Evolutionary conservation across 2,329 filamentous ascomycete species (phyloP).

Genomic region (Colletotrichum orchidophilum): DNA sequence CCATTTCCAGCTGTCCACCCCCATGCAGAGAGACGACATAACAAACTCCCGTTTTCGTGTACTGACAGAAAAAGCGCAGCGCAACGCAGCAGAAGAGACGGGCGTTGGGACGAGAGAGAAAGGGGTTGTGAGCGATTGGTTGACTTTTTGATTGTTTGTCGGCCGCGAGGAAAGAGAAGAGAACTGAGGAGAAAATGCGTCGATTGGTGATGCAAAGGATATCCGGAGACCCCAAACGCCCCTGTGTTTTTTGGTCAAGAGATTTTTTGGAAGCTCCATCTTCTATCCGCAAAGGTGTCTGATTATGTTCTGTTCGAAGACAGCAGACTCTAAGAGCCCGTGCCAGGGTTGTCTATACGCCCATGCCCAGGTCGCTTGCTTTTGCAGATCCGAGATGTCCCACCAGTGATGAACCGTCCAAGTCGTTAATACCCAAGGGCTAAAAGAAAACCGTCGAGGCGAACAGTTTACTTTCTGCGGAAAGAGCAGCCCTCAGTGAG

Average conservation of each 20-base stretch:
- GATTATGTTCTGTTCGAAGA: slow-evolving; percentile 52
- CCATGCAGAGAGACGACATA: slow-evolving; percentile 53
- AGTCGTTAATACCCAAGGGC: slow-evolving; percentile 58
- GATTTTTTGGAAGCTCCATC: slow-evolving; percentile 70
- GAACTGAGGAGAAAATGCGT: slow-evolving; percentile 41
- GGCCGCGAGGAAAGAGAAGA: slow-evolving; percentile 10
- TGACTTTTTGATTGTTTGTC: slow-evolving; percentile 43
- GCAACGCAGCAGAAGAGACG: neutral
- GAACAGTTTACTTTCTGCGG: slow-evolving; percentile 94
- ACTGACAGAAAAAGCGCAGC: neutral
- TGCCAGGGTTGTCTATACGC: slow-evolving; percentile 57
- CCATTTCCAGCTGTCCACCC: slow-evolving; percentile 66
- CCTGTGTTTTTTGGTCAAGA: slow-evolving; percentile 63
- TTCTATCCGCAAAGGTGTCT: slow-evolving; percentile 73
- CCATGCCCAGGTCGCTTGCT: slow-evolving; percentile 55
- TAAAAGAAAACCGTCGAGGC: slow-evolving; percentile 57
- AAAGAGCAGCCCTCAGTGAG: slow-evolving; percentile 99
- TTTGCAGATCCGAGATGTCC: slow-evolving; percentile 69
- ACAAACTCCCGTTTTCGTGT: slow-evolving; percentile 29
- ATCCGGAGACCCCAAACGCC: slow-evolving; percentile 83
- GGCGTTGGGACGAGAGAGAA: slow-evolving; percentile 12
- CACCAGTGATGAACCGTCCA: slow-evolving; percentile 59
- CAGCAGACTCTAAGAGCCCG: slow-evolving; percentile 46
- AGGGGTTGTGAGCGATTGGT: slow-evolving; percentile 7
- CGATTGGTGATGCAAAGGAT: slow-evolving; percentile 73